Conservation (phyloP, 2,329 filamentous ascomycete genomes). For the Epichloe festucae region DNA sequence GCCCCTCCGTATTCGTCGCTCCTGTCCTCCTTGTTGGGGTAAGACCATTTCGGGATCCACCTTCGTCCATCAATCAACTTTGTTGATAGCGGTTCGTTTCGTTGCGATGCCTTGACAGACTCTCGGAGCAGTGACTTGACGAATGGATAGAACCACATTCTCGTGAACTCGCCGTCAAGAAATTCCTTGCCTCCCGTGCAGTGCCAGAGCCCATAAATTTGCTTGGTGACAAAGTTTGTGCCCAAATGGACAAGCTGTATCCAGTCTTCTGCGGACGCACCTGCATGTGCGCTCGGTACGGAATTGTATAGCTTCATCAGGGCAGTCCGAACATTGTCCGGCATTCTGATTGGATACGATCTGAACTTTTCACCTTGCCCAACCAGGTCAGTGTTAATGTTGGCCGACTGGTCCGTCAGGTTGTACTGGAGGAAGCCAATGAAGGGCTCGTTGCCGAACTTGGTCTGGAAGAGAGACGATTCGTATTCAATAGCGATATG, state of each 20-base stretch:
- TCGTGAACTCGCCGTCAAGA: constrained; percentile 19
- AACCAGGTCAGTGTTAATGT: constrained; percentile 13
- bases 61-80: constrained; percentile 18
- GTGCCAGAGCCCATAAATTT: constrained; percentile 25
- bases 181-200: constrained; percentile 25
- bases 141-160: constrained; percentile 27
- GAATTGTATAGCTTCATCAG: constrained; percentile 19
- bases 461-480: constrained; percentile 26
- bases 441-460: constrained; percentile 22
- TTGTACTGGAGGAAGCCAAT: constrained; percentile 22
- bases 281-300: constrained; percentile 15
- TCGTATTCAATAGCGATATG: constrained; percentile 29
- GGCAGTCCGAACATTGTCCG: constrained; percentile 15
- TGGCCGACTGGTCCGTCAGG: constrained; percentile 12
- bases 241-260: constrained; percentile 20
- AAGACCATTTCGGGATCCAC: constrained; percentile 14
- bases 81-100: constrained; percentile 12
- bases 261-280: constrained; percentile 17
- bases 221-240: constrained; percentile 24
- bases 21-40: constrained; percentile 5
- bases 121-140: constrained; percentile 18
- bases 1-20: constrained; percentile 13
- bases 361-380: constrained; percentile 14
- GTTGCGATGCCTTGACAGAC: constrained; percentile 13
- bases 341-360: constrained; percentile 20